These are phyloP conservation scores for Hypoxylon fuscum DNA, from an alignment of 495 filamentous ascomycete genomes.

Conservation along the genomic window DNA sequence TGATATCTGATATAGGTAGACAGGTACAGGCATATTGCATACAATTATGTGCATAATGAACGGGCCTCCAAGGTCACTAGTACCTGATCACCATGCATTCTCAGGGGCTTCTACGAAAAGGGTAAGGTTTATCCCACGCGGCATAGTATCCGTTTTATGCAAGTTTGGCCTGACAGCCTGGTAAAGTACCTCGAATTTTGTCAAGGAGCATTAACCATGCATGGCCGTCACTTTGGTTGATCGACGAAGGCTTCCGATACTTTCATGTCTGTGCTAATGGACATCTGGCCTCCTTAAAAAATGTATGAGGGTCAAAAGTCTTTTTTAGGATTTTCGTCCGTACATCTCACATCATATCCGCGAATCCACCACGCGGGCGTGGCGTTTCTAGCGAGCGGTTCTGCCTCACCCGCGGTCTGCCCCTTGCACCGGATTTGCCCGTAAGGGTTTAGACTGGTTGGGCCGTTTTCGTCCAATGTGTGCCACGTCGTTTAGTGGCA, in stretches of 20 bases:
- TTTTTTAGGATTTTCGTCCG: conserved; percentile 8
- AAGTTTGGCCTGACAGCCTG: conserved; percentile 2
- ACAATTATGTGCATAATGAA: conserved; percentile 35
- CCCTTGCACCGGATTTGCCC: conserved; percentile 31
- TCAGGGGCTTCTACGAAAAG: conserved; percentile 35
- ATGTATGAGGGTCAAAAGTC: background rate
- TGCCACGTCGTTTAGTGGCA: conserved; percentile 33
- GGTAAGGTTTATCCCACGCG: conserved; percentile 6
- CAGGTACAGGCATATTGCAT: conserved; percentile 7
- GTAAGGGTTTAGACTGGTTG: conserved; percentile 30
- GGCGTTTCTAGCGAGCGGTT: conserved; percentile 28
- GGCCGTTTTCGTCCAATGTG: conserved; percentile 32
- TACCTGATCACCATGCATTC: conserved; percentile 30
- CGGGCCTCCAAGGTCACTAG: conserved; percentile 8
- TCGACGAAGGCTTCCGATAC: conserved; percentile 10
- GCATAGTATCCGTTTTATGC: conserved; percentile 23
- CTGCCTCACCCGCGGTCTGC: conserved; percentile 31
- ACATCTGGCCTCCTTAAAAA: background rate
- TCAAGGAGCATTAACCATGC: conserved; percentile 15
- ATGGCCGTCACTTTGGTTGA: conserved; percentile 8
- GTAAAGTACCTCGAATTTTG: conserved; percentile 11
- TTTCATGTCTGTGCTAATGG: background rate
- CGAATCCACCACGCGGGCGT: conserved; percentile 16
- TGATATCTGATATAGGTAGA: too few relatives aligned
- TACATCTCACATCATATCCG: conserved; percentile 15